Conservation (phyloP, 257 asterid species). For the Linaria vulgaris region DNA sequence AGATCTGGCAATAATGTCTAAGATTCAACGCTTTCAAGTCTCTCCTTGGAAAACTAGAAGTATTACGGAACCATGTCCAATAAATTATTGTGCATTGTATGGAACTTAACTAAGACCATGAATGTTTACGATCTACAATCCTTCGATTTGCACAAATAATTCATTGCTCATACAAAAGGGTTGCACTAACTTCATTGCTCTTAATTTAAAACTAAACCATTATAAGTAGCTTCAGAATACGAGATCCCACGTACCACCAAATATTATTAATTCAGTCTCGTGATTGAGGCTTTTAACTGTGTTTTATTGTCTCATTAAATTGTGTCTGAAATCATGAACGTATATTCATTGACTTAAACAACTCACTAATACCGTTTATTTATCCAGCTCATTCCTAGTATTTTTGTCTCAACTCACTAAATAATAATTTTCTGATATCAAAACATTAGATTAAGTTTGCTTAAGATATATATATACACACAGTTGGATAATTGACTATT, state of each 20-base stretch:
- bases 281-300: conserved; percentile 24
- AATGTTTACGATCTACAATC: too few relatives aligned
- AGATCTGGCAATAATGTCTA: conserved; percentile 32
- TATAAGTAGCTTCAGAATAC: conserved; percentile 8
- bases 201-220: too few relatives aligned
- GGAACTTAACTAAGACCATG: not conserved
- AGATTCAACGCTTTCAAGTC: conserved; percentile 49
- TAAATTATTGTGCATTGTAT: conserved; percentile 26
- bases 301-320: conserved; percentile 21
- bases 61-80: conserved; percentile 8
- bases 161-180: too few relatives aligned
- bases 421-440: not conserved
- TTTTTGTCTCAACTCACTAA: conserved; percentile 26
- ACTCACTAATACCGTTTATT: not conserved
- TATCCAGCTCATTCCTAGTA: conserved; percentile 37
- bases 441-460: not conserved
- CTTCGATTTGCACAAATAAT: too few relatives aligned
- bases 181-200: too few relatives aligned
- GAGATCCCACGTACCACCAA: conserved; percentile 31
- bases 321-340: conserved; percentile 15
- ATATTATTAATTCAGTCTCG: conserved; percentile 23
- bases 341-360: conserved; percentile 3
- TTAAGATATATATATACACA: not conserved
- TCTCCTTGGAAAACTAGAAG: conserved; percentile 11
- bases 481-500: conserved; percentile 32